Conservation (phyloP, 208 protist species). For the Trypanosoma lewisi region DNA sequence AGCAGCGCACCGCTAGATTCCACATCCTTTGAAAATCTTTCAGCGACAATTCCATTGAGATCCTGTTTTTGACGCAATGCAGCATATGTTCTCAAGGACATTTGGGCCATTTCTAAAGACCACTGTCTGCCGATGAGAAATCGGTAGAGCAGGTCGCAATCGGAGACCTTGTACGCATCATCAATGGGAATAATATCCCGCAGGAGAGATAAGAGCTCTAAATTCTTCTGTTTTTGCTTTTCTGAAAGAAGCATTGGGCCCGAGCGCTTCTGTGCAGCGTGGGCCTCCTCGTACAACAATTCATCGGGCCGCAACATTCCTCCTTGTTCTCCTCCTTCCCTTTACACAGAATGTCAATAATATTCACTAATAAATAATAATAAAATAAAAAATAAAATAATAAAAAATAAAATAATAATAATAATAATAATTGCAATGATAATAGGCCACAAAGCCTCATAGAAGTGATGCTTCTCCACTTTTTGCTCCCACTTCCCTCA, state of each 20-base stretch:
- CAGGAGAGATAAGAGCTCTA: constrained; percentile 35
- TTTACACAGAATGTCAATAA: no score
- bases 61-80: constrained; percentile 35
- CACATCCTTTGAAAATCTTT: constrained; percentile 38
- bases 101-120: constrained; percentile 38
- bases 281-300: constrained; percentile 39
- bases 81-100: constrained; percentile 49
- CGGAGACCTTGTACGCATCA: constrained; percentile 63
- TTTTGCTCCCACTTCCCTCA: no score
- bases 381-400: no score
- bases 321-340: constrained; percentile 10
- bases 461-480: no score
- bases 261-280: constrained; percentile 33
- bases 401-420: no score
- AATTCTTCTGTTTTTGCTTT: constrained; percentile 63
- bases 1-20: constrained; percentile 37
- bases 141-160: constrained; percentile 83
- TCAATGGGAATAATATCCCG: constrained; percentile 55
- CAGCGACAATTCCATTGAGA: constrained; percentile 54
- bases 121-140: constrained; percentile 75
- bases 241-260: constrained; percentile 42
- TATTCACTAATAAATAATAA: no score
- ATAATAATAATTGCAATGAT: no score
- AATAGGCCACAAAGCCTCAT: no score
- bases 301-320: neutral